Evolutionary conservation across 345 rosid genomes (phyloP), one percentile per base, ranked within the genome.

Genomic region (Citrus sp.): DNA sequence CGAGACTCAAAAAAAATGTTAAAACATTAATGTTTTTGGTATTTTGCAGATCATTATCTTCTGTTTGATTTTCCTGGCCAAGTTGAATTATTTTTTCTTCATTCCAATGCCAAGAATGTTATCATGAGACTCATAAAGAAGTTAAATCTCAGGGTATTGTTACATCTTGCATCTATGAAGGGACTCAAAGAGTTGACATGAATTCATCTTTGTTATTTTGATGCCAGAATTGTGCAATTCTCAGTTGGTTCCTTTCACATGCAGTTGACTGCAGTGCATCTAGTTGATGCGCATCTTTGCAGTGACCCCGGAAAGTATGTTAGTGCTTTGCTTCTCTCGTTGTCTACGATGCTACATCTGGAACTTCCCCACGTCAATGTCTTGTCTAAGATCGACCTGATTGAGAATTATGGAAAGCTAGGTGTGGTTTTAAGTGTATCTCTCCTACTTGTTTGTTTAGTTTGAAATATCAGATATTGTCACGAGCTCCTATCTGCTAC

Each of bases 11-110:
- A 32, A 34, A 65, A 4, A 42, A 16, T 32, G 49, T 21, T 66
- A 49, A 49, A 63, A 46, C 64, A 2, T 76, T 85, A 78, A 80
- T 34, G 24, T 42, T 8, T 67, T 83, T 58, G 28, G 62, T 74
- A 80, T 49, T 76, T 80, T 89, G 88, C 94, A 94, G 99, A 94
- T 80, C 97, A 94, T 85, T 94, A 94, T 87, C 86, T 94, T 80
- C 95, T 93, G 75, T 94, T 97, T 82, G 98, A 94, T 87, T 94
- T 97, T 83, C 98, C 99, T 77, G 97, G 98, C 73, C 99, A 92
- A 86, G 98, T 97, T 80, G 99, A 94, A 81, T 78, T 97, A 40
- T 97, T 89, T 84, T 94, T 93, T 82, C 92, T 89, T 79, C 97
- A 93, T 80, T 80, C 94, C 16, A 92, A 84, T 82, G 92, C 91